Base-by-base conservation (phyloP, 179 eudicot genomes). In the Gypsophila paniculata region DNA sequence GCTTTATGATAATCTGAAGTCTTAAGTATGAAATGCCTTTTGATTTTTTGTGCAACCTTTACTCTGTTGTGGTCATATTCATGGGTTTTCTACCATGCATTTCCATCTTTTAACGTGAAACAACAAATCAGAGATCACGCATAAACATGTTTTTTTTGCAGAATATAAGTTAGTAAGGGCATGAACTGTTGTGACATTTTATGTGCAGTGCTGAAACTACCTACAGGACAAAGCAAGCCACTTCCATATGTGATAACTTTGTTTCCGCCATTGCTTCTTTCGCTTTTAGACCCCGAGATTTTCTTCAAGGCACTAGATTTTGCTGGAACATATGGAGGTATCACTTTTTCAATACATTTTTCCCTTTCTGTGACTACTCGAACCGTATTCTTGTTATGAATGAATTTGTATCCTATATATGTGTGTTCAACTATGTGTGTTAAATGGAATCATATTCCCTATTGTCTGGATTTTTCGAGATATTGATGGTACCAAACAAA, bases 311-410 rank as follows among this genome's bases (percentile, higher is more conserved):
- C 97, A 17, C 77, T 95, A 83, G 97, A 95, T 82, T 92, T 95
- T 72, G 99, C 97, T 36, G 97, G 97, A 79, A 90, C 99, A 4
- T 92, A 92, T 77, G 97, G 99, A 82, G 99, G 99, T 95, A 86
- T 17, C 22, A 18, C 46, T 5, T n/a, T 57, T 6, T 53, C 51
- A 65, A 13, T 48, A 34, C 48, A 34, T 62, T 5, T 29, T 15
- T 15, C 54, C 32, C 51, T 26, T 10, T 42, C 8, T 21, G 29
- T 64, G 21, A 9, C 26, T 38, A 3, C 42, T 18, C 18, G 17
- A 42, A 64, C 39, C 39, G 17, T 25, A 1, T 38, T 18, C 49
- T 34, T 2, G 14, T 36, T 18, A 8, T 17, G 0, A n/a, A 34
- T 34, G 11, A 34, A 17, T 8, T 8, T 39, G 8, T 2, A 2